Evolutionary conservation across 176 grass and related monocot species (phyloP), one percentile per base, ranked within the genome.

Genomic region (Eleusine indica): DNA sequence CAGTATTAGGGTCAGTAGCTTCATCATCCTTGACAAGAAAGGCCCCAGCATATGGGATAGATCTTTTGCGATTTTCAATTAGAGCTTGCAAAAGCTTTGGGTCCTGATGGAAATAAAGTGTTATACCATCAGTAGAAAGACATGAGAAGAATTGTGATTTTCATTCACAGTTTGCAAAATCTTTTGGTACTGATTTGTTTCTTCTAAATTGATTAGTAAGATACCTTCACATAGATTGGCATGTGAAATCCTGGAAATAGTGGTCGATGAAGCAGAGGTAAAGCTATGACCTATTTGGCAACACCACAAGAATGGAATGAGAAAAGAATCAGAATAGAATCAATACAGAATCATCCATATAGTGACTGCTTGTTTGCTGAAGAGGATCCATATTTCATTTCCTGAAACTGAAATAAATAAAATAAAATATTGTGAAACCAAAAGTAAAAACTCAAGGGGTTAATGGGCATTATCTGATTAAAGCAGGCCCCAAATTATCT

Each of bases 181-280:
- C 32, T 35, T 35, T 35, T 35, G 32, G 32, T 35, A 64, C 21
- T 70, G 16, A 61, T 81, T 66, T 80, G 29, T 53, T 42, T 74
- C 21, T 78, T 56, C 49, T 28, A 81, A 76, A 76, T 16, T 52
- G 42, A 66, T 51, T 32, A 25, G 30, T 68, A 43, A 32, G 42
- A 43, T 85, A 98, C 96, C 96, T 95, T 98, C 79, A 98, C 83
- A 90, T 90, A 90, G 22, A 98, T 75, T 2, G 96, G 96, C 93
- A 95, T 98, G 65, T 98, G 95, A 72, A 98, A 98, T 85, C 96
- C 96, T 75, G 96, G 96, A 83, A 98, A 95, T 78, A 98, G 85
- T 78, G 96, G 96, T 79, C 93, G 89, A 81, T 98, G 91, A 10
- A 89, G 96, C 73, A 98, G 88, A 83, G 96, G 96, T 62, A 98